These are phyloP conservation scores for Oryza punctata DNA, from an alignment of 176 grass and related monocot genomes.

Conservation along the genomic window DNA sequence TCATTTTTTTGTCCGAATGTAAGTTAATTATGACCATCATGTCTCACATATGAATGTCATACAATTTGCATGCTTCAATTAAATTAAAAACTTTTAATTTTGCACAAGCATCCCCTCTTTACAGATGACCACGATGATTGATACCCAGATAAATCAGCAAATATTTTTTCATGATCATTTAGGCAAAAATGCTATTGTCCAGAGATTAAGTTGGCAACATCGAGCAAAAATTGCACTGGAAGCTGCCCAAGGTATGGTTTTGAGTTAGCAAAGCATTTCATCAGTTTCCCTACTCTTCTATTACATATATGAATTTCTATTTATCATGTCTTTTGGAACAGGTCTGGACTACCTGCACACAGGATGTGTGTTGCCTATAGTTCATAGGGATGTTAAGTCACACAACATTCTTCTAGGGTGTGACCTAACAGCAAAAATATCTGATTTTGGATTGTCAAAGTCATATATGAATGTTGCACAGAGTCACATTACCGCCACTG, in stretches of 20 bases:
- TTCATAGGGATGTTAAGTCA: constrained; percentile 22
- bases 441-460: constrained; percentile 64
- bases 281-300: neutral
- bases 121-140: no score
- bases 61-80: no score
- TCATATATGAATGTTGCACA: constrained; percentile 16
- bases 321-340: neutral
- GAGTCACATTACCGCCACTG: constrained; percentile 26
- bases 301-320: neutral
- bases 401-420: constrained; percentile 58
- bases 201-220: constrained; percentile 38
- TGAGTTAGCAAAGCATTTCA: neutral
- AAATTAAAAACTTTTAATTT: no score
- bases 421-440: constrained; percentile 48
- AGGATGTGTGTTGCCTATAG: constrained; percentile 36
- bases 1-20: no score
- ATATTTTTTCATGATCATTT: neutral
- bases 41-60: no score
- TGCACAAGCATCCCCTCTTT: no score
- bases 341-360: constrained; percentile 66
- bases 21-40: no score
- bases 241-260: constrained; percentile 50
- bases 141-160: no score
- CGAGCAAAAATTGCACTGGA: constrained; percentile 40
- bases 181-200: constrained; percentile 28